Evolutionary conservation across 192 early-diverging fungal species (phyloP).

Genomic region (Backusella luteola): DNA sequence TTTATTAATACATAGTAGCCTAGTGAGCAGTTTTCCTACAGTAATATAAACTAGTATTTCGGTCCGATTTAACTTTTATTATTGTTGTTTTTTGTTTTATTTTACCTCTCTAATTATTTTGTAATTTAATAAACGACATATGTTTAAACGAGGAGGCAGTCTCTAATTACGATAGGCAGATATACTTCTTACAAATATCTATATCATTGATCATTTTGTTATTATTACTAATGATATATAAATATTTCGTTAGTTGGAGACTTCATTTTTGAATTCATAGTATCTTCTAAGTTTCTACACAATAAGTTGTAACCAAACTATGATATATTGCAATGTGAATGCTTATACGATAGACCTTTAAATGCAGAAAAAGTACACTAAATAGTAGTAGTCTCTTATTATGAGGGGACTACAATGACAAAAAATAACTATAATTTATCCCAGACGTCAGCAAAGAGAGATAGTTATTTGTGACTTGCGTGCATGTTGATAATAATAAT

Average conservation of each 20-base stretch:
- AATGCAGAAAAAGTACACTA: not conserved
- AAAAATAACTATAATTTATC: not conserved
- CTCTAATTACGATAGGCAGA: not conserved
- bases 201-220: not conserved
- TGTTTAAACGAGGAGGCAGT: not conserved
- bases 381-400: not conserved
- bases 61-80: not conserved
- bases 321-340: not conserved
- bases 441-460: constrained; percentile 5
- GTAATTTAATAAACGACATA: not conserved
- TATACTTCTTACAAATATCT: not conserved
- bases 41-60: not conserved
- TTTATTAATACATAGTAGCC: not conserved
- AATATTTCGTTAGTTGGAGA: not conserved
- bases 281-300: not conserved
- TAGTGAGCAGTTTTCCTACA: not conserved
- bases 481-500: not conserved
- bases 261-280: not conserved
- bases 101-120: not conserved
- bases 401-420: not conserved
- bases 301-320: not conserved
- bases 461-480: not conserved
- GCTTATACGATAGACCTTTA: not conserved
- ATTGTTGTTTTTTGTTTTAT: not conserved
- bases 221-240: not conserved